Base-by-base conservation (phyloP, 306 rosid genomes). In the Vicia villosa region DNA sequence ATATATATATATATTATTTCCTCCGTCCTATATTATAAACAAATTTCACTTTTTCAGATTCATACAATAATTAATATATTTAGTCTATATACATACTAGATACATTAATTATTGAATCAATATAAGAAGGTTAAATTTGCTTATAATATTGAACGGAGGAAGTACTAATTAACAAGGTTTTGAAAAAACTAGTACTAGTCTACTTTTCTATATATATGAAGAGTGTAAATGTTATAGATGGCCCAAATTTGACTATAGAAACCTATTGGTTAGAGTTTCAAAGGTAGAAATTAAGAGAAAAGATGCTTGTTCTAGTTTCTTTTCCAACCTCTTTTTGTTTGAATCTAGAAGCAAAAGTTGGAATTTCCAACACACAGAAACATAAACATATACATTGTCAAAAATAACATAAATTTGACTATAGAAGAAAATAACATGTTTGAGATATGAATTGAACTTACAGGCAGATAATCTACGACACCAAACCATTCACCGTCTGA, bases 391-490 rank as follows among this genome's bases (percentile, higher is more conserved):
- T 11, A 11, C 30, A 52, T 52, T 52, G 15, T 52, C 60, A 22
- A 50, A 50, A 12, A 54, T 5, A 55, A 24, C 15, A 4, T 54
- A 10, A 30, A 24, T 24, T 2, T 1, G 4, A 24, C 28, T 3
- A 24, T 24, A 24, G 3, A 24, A 24, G 28, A 24, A 24, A 24
- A 30, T 28, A 28, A 59, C 12, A 36, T 36, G n/a, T 37, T 24
- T n/a, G 40, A 37, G 41, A 61, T 37, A 8, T 43, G 50, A 62
- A 36, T 10, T 45, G 59, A 66, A 71, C 72, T 63, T 80, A 64
- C 95, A 95, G 99, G 99, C 92, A 5, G 99, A 95, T 74, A 80
- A 69, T 74, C 75, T 91, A 65, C 49, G 99, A 74, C 92, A 86
- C 10, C 97, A 95, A 63, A 87, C 91, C 2, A n/a, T 91, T 42